These are phyloP conservation scores for Lolium rigidum DNA, from an alignment of 176 grass and related monocot genomes.

Conservation along the genomic window DNA sequence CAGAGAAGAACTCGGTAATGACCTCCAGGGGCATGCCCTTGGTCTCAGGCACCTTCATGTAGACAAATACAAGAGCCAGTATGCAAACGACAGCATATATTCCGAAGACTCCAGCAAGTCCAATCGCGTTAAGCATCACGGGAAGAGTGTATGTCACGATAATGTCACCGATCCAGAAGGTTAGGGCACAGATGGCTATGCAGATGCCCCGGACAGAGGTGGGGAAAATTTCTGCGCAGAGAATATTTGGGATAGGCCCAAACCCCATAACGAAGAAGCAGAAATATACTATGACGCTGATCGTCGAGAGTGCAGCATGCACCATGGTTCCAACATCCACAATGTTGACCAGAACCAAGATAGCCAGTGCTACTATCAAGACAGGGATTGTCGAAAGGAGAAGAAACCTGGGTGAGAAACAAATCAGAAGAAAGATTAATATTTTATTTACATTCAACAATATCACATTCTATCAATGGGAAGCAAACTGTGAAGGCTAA, in stretches of 20 bases:
- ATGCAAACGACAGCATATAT: conserved; percentile 78
- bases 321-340: conserved; percentile 68
- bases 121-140: conserved; percentile 75
- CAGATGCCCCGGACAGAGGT: conserved; percentile 86
- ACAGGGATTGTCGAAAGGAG: conserved; percentile 87
- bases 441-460: not conserved
- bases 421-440: conserved; percentile 22
- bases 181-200: conserved; percentile 84
- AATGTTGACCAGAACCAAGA: conserved; percentile 81
- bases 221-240: conserved; percentile 96
- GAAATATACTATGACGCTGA: conserved; percentile 84
- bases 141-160: conserved; percentile 92
- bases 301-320: conserved; percentile 79
- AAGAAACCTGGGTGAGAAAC: conserved; percentile 73
- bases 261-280: conserved; percentile 98
- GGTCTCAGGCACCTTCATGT: conserved; percentile 87
- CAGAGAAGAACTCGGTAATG: conserved; percentile 91
- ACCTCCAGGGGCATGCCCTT: conserved; percentile 99
- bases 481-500: conserved; percentile 38
- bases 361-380: conserved; percentile 64
- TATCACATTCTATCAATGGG: conserved; percentile 5
- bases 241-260: conserved; percentile 88
- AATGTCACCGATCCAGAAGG: conserved; percentile 86
- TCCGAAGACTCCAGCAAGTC: conserved; percentile 86
- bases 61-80: conserved; percentile 74